phyloP scores from a whole-genome alignment of 2,329 filamentous ascomycete species.

The Calonectria naviculata region DNA sequence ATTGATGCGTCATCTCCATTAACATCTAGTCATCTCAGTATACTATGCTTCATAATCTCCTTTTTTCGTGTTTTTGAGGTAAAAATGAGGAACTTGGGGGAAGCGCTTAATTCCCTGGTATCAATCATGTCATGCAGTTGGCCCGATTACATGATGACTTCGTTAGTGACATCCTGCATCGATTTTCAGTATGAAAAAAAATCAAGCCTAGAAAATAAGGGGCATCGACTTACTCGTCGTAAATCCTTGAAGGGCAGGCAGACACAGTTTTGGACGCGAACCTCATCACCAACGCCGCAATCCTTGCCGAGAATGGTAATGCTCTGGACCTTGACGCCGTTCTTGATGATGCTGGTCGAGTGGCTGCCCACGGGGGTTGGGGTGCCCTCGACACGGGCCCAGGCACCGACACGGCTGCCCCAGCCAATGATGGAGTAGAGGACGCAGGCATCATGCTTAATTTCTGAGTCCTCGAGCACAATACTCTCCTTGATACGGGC shows the following conservation, averaged over 20 bases:
- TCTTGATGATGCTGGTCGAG: conserved; percentile 95
- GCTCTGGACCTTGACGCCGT: conserved; percentile 98
- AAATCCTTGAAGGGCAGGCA: conserved; percentile 98
- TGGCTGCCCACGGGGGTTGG: conserved; percentile 89
- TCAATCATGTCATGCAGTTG: conserved; percentile 5
- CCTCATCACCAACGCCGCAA: conserved; percentile 91
- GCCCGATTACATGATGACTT: conserved; percentile 84
- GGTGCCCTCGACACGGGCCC: conserved; percentile 96
- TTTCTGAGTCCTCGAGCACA: conserved; percentile 92
- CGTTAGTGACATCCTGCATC: conserved; percentile 81
- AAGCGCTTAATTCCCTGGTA: background rate
- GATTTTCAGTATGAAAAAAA: conserved; percentile 37
- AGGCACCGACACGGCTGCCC: conserved; percentile 96
- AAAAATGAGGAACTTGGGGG: background rate
- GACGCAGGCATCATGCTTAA: conserved; percentile 96
- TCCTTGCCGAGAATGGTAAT: conserved; percentile 98
- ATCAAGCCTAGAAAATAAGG: background rate
- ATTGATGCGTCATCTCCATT: conserved; percentile 8
- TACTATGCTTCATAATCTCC: conserved; percentile 9
- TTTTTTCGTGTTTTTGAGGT: conserved; percentile 7
- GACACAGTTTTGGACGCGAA: conserved; percentile 96
- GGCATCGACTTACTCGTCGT: conserved; percentile 78
- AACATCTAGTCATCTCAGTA: conserved; percentile 21
- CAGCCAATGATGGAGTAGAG: conserved; percentile 97
- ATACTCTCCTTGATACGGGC: conserved; percentile 96